These are phyloP conservation scores for Botrytis hyacinthi DNA, from an alignment of 2,329 filamentous ascomycete genomes.

Conservation along the genomic window DNA sequence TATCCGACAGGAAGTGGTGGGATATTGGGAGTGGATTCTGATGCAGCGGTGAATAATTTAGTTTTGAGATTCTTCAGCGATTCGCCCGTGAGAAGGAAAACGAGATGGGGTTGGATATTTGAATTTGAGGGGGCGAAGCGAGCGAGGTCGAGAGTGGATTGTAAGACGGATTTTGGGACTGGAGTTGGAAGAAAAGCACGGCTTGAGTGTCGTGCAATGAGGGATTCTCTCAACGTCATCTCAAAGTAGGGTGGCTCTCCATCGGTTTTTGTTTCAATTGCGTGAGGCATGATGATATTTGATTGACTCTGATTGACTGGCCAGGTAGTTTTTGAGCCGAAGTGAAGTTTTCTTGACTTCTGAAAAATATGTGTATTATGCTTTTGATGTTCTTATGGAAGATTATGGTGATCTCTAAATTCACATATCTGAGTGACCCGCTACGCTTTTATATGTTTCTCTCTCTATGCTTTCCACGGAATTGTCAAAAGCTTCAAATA, in stretches of 20 bases:
- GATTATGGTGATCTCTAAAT: not conserved
- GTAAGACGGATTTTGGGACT: constrained; percentile 9
- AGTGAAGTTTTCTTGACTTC: not conserved
- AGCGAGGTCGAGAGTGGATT: constrained; percentile 17
- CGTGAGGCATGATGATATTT: constrained; percentile 3
- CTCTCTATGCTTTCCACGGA: not conserved
- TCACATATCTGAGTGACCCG: not conserved
- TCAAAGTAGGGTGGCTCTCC: not conserved
- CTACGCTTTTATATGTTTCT: not conserved
- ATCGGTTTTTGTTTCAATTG: not conserved
- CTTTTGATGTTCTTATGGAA: not conserved
- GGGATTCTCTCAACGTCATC: constrained; percentile 11
- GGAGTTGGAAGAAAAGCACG: constrained; percentile 11
- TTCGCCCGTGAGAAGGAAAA: not conserved
- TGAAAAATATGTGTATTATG: not conserved
- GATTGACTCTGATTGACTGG: not conserved
- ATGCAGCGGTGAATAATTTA: not conserved
- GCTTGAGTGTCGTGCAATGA: constrained; percentile 11
- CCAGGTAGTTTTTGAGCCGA: not conserved
- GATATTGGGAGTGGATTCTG: constrained; percentile 1
- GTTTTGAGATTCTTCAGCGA: not conserved
- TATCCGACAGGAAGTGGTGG: constrained; percentile 1
- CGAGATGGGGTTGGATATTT: constrained; percentile 14
- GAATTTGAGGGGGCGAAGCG: constrained; percentile 18
- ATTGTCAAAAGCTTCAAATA: constrained; percentile 10